Base-by-base conservation (phyloP, 305 asterid species). In the Ilex paraguariensis region DNA sequence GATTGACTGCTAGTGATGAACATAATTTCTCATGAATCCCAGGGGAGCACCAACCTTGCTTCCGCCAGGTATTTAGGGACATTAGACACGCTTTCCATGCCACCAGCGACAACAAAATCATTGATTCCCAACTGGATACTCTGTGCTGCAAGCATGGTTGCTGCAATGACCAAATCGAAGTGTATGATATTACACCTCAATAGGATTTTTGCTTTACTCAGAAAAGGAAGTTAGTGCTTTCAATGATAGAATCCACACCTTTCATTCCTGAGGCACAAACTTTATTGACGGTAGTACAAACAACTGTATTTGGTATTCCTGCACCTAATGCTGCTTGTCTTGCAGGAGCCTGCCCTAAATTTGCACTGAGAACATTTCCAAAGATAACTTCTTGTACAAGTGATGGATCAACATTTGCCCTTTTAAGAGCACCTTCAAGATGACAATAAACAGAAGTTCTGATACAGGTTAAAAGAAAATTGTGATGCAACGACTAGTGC, bases 191-290 rank as follows among this genome's bases (percentile, higher is more conserved):
- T 57, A 56, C 56, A 54, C 30, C 51, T 50, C 7, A 59, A 7
- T 46, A 48, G 58, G 14, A 60, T 42, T 31, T 16, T 46, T 17
- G 15, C 21, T 44, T 31, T 61, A 4, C 31, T 16, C 31, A 4
- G 31, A 12, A 42, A 36, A 32, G 40, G 50, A 28, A 59, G 57
- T 49, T 39, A 1, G 28, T n/a, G 32, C 49, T 59, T 51, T 28
- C 42, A 12, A 56, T 31, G 66, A 39, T 39, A 56, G 36, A 60
- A 49, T 31, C 53, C 79, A 49, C 49, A 86, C 99, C 99, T 88
- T 94, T 94, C 95, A 94, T 82, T 69, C 96, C 98, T 50, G 99
- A 94, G 49, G 99, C 97, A 78, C 99, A 94, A 44, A 94, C 99
- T 86, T 94, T 94, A 85, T 94, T 94, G 63, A 94, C 73, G 36